Percentiles rank a stretch among this genome's conserved stretches.
Conservation (phyloP, 306 rosid species). For the Sophora flavescens region DNA sequence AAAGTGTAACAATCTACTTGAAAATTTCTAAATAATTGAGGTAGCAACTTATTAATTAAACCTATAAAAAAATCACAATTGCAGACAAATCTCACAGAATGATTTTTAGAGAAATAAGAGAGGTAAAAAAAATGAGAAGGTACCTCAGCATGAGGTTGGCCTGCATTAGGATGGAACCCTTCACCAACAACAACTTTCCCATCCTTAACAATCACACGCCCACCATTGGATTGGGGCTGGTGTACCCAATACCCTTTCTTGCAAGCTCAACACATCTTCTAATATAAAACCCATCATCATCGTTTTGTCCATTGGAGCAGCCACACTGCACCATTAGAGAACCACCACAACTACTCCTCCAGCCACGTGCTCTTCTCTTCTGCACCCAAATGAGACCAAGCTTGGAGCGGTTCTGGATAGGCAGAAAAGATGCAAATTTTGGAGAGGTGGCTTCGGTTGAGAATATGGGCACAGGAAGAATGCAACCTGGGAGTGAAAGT, state of each 20-base stretch:
- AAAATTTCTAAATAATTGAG: too few species aligned
- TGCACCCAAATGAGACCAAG: constrained; percentile 36
- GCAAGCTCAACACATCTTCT: constrained; percentile 85
- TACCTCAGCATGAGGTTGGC: constrained; percentile 91
- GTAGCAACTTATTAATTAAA: too few species aligned
- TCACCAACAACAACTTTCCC: constrained; percentile 80
- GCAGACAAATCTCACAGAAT: too few species aligned
- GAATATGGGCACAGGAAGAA: constrained; percentile 32
- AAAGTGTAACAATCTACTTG: too few species aligned
- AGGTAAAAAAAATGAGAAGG: neutral
- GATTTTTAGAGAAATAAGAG: too few species aligned
- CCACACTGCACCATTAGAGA: constrained; percentile 41
- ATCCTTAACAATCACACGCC: constrained; percentile 86
- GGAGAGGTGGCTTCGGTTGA: constrained; percentile 37
- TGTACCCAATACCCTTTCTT: constrained; percentile 72
- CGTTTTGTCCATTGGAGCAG: constrained; percentile 18
- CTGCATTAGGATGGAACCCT: constrained; percentile 94
- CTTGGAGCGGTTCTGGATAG: constrained; percentile 31
- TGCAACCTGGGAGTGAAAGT: constrained; percentile 36
- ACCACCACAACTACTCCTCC: constrained; percentile 34
- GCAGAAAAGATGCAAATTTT: constrained; percentile 25
- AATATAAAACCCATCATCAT: constrained; percentile 70
- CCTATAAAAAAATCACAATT: too few species aligned
- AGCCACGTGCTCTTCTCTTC: constrained; percentile 7
- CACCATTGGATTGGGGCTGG: constrained; percentile 94